These are phyloP conservation scores for Helicostylum pulchrum DNA, from an alignment of 192 early-diverging fungal genomes.

Conservation along the genomic window DNA sequence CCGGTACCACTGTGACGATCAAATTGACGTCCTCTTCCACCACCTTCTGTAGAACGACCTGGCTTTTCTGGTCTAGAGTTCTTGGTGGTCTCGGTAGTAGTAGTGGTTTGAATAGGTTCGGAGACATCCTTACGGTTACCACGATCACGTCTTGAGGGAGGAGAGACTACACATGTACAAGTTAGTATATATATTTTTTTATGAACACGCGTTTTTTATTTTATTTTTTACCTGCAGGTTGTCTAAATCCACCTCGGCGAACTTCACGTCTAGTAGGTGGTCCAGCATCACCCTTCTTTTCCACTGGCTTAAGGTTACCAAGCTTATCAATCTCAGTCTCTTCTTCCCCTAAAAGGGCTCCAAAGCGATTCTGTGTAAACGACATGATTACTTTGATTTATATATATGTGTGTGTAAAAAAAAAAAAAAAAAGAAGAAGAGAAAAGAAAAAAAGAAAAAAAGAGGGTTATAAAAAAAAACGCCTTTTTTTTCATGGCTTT, in stretches of 20 bases:
- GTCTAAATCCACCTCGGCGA: slow-evolving; percentile 6
- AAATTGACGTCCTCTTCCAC: slow-evolving; percentile 48
- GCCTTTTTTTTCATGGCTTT: too few relatives aligned
- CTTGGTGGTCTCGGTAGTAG: neutral
- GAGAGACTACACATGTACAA: slow-evolving; percentile 1
- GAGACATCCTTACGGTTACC: slow-evolving; percentile 6
- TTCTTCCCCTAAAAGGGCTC: slow-evolving; percentile 8
- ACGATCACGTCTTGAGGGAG: slow-evolving; percentile 16
- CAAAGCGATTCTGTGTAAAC: slow-evolving; percentile 4
- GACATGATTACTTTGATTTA: neutral
- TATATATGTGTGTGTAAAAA: neutral
- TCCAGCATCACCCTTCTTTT: slow-evolving; percentile 8
- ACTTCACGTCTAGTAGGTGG: slow-evolving; percentile 10
- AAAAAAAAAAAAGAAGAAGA: neutral
- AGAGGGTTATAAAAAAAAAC: too few relatives aligned
- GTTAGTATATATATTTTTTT: neutral
- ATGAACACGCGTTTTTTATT: neutral
- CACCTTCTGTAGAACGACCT: neutral
- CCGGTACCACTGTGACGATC: slow-evolving; percentile 83
- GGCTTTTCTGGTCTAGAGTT: neutral
- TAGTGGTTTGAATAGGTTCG: neutral
- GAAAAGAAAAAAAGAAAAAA: neutral
- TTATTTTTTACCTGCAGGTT: slow-evolving; percentile 9
- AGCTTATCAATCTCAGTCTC: slow-evolving; percentile 8
- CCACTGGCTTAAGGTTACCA: slow-evolving; percentile 6